Conservation (phyloP, 192 early-diverging fungal species). For the Fimicolochytrium jonesii region DNA sequence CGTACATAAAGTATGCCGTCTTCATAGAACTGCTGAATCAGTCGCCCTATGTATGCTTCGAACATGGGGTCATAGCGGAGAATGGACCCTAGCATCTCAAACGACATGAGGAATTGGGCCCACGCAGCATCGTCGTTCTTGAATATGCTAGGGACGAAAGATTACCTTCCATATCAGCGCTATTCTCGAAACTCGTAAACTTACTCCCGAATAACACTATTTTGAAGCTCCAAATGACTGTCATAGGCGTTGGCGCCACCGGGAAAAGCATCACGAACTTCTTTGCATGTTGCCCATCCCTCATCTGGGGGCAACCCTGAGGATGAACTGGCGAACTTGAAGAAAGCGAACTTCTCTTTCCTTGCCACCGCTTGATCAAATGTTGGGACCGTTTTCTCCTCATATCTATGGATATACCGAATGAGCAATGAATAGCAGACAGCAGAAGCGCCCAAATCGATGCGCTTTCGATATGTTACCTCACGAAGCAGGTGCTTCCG, state of each 20-base stretch:
- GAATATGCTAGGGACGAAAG: background rate
- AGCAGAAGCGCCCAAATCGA: too few relatives aligned
- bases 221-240: background rate
- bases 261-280: background rate
- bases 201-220: background rate
- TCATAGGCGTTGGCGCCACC: conserved; percentile 7
- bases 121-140: conserved; percentile 4
- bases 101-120: background rate
- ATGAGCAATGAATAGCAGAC: too few relatives aligned
- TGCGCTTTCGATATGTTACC: too few relatives aligned
- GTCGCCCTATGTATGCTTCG: background rate
- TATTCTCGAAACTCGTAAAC: background rate
- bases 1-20: too few relatives aligned
- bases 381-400: too few relatives aligned
- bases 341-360: too few relatives aligned
- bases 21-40: background rate
- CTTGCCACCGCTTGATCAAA: too few relatives aligned
- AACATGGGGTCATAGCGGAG: conserved; percentile 6
- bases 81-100: background rate
- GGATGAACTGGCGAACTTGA: too few relatives aligned
- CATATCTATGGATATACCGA: too few relatives aligned
- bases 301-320: too few relatives aligned
- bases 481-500: too few relatives aligned
- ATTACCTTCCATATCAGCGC: background rate
- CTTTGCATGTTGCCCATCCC: background rate